A percentile compares a stretch with the other conserved stretches of the same genome.
These are phyloP conservation scores for Pythium coloratum DNA, from an alignment of 352 stramenopile genomes.

Conservation along the genomic window DNA sequence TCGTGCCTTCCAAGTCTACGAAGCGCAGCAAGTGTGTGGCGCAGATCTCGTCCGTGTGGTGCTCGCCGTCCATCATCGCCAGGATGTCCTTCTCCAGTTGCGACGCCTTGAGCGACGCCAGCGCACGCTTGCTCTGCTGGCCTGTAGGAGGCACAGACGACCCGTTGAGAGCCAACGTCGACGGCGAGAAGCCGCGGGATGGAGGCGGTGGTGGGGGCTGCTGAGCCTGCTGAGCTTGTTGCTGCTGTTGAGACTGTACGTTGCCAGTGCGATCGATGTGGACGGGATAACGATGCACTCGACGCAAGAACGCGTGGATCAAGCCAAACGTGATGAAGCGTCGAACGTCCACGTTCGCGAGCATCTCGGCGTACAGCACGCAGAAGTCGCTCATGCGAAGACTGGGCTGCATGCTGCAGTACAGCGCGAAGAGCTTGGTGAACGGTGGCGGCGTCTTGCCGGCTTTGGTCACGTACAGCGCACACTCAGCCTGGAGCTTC, in stretches of 20 bases:
- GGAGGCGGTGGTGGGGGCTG: conserved; percentile 40
- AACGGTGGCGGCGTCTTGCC: conserved; percentile 57
- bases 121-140: conserved; percentile 41
- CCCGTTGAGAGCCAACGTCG: conserved; percentile 7
- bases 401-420: conserved; percentile 84
- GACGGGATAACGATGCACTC: conserved; percentile 86
- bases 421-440: conserved; percentile 82
- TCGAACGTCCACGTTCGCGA: conserved; percentile 71
- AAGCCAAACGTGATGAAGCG: conserved; percentile 88
- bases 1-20: conserved; percentile 59
- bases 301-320: conserved; percentile 81
- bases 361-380: conserved; percentile 71
- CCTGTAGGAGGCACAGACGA: neutral
- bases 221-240: conserved; percentile 33
- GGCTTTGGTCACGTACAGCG: conserved; percentile 79
- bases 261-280: conserved; percentile 41
- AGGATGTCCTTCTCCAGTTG: conserved; percentile 75
- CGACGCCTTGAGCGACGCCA: conserved; percentile 39
- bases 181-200: conserved; percentile 18
- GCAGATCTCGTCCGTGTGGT: conserved; percentile 88
- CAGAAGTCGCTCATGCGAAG: conserved; percentile 84
- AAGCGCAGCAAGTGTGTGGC: conserved; percentile 70
- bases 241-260: conserved; percentile 28
- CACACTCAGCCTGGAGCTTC: conserved; percentile 73
- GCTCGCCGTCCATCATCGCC: conserved; percentile 78